Evolutionary conservation across 1,139 yeast genomes (phyloP), one percentile per base, ranked within the genome.

Genomic region (Diutina sp.): DNA sequence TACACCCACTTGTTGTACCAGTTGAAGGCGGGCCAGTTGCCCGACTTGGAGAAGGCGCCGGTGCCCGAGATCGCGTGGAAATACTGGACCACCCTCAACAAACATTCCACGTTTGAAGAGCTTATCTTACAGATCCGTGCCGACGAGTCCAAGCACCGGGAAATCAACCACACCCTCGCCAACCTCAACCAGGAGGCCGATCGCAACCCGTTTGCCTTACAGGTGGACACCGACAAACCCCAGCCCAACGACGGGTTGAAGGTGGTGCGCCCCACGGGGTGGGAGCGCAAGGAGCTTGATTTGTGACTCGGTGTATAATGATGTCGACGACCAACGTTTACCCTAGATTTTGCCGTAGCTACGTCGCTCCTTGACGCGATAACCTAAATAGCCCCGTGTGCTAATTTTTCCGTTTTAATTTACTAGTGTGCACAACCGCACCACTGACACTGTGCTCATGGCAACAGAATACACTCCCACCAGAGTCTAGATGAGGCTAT

Each of bases 71-170:
- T 85, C 59, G 89, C 90, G 14, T 70, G 73, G 59, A 75, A 77
- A 58, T 85, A 85, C 68, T 85, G 89, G 87, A 73, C 79, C n/a
- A 77, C 82, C 67, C 67, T 73, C 56, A 72, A 71, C 50, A 69
- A 68, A 46, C 65, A 80, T 28, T 77, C 87, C 7, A 72, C 82
- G 6, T 79, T 86, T 69, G 74, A 75, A 60, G 90, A 85, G 61
- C 73, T 86, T 65, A 71, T 86, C 96, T 96, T 73, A 96, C 82
- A 95, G 93, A 60, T 95, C 91, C 68, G 80, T 61, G 80, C 80
- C 6, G 90, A 85, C 64, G 90, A 85, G 67, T 84, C 89, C 48
- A 85, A 85, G 66, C 90, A 85, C 65, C 76, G 90, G 66, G 90
- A 85, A 65, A 90, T 85, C 55, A 85, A 85, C 69, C 90, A 85